Evolutionary conservation across 129 eudicot genomes (phyloP).

Genomic region (Pseudognaphalium luteoalbum): DNA sequence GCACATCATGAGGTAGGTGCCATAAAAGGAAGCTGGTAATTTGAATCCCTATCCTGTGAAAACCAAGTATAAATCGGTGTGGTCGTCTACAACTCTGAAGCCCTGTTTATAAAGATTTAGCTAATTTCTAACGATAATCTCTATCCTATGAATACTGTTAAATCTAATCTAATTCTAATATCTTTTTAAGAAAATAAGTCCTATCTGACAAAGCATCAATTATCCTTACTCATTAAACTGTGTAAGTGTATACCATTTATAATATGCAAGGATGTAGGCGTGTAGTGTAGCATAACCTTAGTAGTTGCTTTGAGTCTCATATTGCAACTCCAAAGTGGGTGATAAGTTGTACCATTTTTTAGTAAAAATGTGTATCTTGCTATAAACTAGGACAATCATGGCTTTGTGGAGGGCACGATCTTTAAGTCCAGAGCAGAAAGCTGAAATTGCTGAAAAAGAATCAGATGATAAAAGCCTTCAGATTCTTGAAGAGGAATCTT

Average conservation of each 20-base stretch:
- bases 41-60: too few species aligned
- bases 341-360: neutral
- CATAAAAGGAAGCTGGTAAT: too few species aligned
- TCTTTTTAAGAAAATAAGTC: too few species aligned
- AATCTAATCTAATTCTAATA: neutral
- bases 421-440: constrained; percentile 95
- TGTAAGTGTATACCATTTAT: neutral
- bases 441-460: constrained; percentile 74
- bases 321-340: neutral
- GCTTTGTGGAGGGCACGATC: constrained; percentile 95
- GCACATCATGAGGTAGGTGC: too few species aligned
- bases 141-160: neutral
- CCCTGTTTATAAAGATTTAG: too few species aligned
- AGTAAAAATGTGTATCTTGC: constrained; percentile 12
- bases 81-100: too few species aligned
- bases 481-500: constrained; percentile 63
- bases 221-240: neutral
- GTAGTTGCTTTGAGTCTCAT: neutral
- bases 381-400: constrained; percentile 77
- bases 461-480: constrained; percentile 54
- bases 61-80: too few species aligned
- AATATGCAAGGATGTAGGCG: neutral
- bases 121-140: neutral
- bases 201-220: too few species aligned
- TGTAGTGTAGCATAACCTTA: neutral